Percentiles rank a stretch among this genome's conserved stretches.
phyloP scores from a whole-genome alignment of 2,329 filamentous ascomycete species.

The Periconia sp. region DNA sequence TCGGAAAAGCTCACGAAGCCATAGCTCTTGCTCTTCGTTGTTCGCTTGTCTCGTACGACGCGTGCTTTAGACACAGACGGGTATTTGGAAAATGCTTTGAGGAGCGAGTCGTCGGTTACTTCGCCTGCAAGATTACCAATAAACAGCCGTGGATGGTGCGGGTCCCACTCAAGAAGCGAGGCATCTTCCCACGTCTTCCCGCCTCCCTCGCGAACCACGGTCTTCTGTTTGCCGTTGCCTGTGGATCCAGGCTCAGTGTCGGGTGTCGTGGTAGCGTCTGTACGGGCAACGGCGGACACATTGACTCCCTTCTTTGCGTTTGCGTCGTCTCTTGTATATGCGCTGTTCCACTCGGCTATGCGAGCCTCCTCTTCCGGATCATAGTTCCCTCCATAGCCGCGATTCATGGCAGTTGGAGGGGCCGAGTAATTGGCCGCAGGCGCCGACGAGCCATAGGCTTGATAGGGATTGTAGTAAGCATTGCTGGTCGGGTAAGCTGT shows the following conservation, averaged over 20 bases:
- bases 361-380: slow-evolving; percentile 88
- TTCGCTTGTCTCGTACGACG: slow-evolving; percentile 93
- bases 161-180: slow-evolving; percentile 92
- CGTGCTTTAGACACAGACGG: slow-evolving; percentile 88
- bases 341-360: slow-evolving; percentile 94
- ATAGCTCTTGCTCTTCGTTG: slow-evolving; percentile 94
- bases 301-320: slow-evolving; percentile 52
- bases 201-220: slow-evolving; percentile 85
- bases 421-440: slow-evolving; percentile 26
- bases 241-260: slow-evolving; percentile 55
- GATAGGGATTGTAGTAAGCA: slow-evolving; percentile 70
- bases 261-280: slow-evolving; percentile 38
- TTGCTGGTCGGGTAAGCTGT: slow-evolving; percentile 48
- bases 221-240: slow-evolving; percentile 74
- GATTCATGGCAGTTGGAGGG: slow-evolving; percentile 28
- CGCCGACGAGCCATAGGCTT: slow-evolving; percentile 60
- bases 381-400: slow-evolving; percentile 46
- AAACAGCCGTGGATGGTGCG: slow-evolving; percentile 90
- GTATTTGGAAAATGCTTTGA: slow-evolving; percentile 93
- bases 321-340: slow-evolving; percentile 73
- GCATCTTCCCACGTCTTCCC: slow-evolving; percentile 93
- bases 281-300: slow-evolving; percentile 46
- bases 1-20: slow-evolving; percentile 97
- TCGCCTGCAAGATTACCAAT: slow-evolving; percentile 97
- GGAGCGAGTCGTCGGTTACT: slow-evolving; percentile 92